Evolutionary conservation across 768 basidiomycete genomes (phyloP).

Genomic region (Boletus insuetus): DNA sequence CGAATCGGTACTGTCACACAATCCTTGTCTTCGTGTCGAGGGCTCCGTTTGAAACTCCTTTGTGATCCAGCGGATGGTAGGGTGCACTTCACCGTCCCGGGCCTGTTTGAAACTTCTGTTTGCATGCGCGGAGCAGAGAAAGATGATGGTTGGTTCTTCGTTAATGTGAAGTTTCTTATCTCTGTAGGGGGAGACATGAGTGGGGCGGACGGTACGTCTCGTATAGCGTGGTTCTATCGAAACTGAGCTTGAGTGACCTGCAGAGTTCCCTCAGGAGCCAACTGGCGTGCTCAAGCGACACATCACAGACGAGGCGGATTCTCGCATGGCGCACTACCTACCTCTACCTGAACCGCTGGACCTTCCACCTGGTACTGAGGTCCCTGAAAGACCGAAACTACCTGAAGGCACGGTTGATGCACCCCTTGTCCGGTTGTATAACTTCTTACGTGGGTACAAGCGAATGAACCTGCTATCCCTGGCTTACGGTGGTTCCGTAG

Average conservation of each 20-base stretch:
- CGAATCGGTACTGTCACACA: slow-evolving; percentile 50
- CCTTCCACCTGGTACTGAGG: slow-evolving; percentile 39
- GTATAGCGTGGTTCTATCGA: not conserved
- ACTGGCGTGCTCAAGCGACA: slow-evolving; percentile 59
- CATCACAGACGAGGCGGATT: slow-evolving; percentile 72
- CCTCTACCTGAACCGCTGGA: slow-evolving; percentile 43
- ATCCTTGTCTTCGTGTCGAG: slow-evolving; percentile 13
- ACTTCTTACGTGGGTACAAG: slow-evolving; percentile 75
- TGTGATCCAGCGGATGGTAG: slow-evolving; percentile 64
- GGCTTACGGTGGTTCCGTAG: slow-evolving; percentile 36
- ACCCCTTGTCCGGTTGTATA: slow-evolving; percentile 81
- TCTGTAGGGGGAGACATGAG: slow-evolving; percentile 72
- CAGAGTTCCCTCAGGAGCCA: slow-evolving; percentile 75
- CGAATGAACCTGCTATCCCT: not conserved
- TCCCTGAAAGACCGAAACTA: slow-evolving; percentile 47
- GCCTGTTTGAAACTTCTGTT: slow-evolving; percentile 71
- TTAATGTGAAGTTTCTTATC: slow-evolving; percentile 71
- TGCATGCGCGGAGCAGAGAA: slow-evolving; percentile 69
- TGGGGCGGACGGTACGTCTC: slow-evolving; percentile 58
- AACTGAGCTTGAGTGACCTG: not conserved
- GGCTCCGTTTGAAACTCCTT: slow-evolving; percentile 14
- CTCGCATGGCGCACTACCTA: slow-evolving; percentile 62
- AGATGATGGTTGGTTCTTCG: slow-evolving; percentile 84
- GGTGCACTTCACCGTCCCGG: slow-evolving; percentile 69
- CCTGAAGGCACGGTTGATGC: slow-evolving; percentile 68